phyloP scores from a whole-genome alignment of 805 yeast genomes.

The Tetrapisispora iriomotensis region DNA sequence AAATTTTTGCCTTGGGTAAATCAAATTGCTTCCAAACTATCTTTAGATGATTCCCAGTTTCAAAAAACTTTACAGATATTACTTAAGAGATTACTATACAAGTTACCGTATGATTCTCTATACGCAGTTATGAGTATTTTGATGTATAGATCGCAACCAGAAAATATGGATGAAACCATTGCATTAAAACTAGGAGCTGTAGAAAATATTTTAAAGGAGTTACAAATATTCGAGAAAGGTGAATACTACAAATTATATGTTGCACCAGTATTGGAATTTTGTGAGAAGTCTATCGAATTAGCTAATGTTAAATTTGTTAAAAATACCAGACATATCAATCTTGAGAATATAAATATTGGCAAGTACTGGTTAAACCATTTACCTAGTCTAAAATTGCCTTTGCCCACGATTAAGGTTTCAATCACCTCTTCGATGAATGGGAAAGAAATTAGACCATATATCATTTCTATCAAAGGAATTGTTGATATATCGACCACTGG shows the following conservation, averaged over 20 bases:
- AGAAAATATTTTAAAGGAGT: conserved; percentile 34
- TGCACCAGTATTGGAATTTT: conserved; percentile 39
- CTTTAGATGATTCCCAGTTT: conserved; percentile 40
- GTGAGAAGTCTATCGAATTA: conserved; percentile 41
- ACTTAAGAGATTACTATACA: conserved; percentile 37
- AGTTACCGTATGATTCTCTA: conserved; percentile 66
- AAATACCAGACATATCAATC: conserved; percentile 15
- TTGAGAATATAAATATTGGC: conserved; percentile 33
- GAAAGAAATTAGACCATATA: conserved; percentile 39
- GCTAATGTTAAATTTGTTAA: conserved; percentile 35
- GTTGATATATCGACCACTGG: conserved; percentile 72
- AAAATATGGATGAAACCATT: conserved; percentile 31
- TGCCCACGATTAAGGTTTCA: conserved; percentile 49
- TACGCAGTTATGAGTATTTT: conserved; percentile 52
- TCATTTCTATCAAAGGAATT: conserved; percentile 36
- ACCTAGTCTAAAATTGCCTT: conserved; percentile 42
- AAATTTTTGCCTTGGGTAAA: conserved; percentile 73
- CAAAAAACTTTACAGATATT: conserved; percentile 44
- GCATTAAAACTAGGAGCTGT: conserved; percentile 45
- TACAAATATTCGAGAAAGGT: conserved; percentile 25
- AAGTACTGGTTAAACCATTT: conserved; percentile 49
- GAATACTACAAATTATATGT: conserved; percentile 28
- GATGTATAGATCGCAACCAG: conserved; percentile 32
- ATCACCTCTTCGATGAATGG: conserved; percentile 35
- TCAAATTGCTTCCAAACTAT: conserved; percentile 66